These are phyloP conservation scores for Tilletia caries DNA, from an alignment of 1,284 basidiomycete genomes.

Conservation along the genomic window DNA sequence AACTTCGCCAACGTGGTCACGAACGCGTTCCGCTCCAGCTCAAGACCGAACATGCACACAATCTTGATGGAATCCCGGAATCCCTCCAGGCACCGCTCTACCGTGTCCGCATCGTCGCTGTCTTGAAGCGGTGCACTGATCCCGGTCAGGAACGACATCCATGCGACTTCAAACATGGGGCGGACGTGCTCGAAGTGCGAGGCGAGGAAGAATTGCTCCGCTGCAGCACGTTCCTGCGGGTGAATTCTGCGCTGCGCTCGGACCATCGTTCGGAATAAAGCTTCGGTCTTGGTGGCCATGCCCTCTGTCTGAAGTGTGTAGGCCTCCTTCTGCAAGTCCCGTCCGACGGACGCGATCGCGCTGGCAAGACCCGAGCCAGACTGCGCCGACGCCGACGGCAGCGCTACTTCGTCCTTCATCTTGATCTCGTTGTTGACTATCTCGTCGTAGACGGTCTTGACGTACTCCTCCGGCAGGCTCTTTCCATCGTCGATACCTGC, in stretches of 20 bases:
- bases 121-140: slow-evolving; percentile 52
- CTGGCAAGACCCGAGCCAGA: slow-evolving; percentile 37
- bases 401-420: slow-evolving; percentile 51
- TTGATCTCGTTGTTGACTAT: slow-evolving; percentile 54
- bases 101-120: slow-evolving; percentile 45
- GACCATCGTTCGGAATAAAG: slow-evolving; percentile 53
- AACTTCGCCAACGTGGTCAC: slow-evolving; percentile 54
- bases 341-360: slow-evolving; percentile 48
- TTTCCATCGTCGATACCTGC: slow-evolving; percentile 52
- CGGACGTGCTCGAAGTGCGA: slow-evolving; percentile 53
- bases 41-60: slow-evolving; percentile 51
- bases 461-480: slow-evolving; percentile 47
- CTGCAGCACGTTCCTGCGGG: slow-evolving; percentile 44
- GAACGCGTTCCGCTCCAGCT: slow-evolving; percentile 52
- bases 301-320: slow-evolving; percentile 51
- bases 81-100: slow-evolving; percentile 45
- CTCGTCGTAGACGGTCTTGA: slow-evolving; percentile 46
- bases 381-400: slow-evolving; percentile 21
- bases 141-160: slow-evolving; percentile 53
- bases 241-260: slow-evolving; percentile 46
- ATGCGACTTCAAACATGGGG: slow-evolving; percentile 54
- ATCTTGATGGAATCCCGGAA: slow-evolving; percentile 53
- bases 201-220: slow-evolving; percentile 51
- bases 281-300: slow-evolving; percentile 53
- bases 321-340: slow-evolving; percentile 51